Percentiles rank a stretch among this genome's conserved stretches.
phyloP scores from a whole-genome alignment of 345 rosid genomes.

The Geranium brycei region DNA sequence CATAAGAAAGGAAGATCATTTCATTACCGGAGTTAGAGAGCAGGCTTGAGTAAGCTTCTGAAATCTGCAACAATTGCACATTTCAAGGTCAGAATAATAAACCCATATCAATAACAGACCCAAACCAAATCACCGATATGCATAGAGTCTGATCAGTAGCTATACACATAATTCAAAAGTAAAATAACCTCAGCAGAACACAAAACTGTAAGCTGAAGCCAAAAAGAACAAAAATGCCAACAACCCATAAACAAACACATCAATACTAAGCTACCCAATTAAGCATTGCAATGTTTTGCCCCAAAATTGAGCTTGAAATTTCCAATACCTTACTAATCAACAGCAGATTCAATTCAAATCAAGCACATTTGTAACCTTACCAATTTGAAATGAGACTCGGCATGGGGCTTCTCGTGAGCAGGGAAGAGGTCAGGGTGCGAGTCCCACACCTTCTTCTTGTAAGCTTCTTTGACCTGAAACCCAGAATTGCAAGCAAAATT shows the following conservation, averaged over 20 bases:
- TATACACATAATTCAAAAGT: not conserved
- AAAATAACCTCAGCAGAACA: not conserved
- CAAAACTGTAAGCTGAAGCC: too few species aligned
- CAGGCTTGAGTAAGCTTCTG: constrained; percentile 54
- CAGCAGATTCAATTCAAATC: not conserved
- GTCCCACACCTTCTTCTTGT: constrained; percentile 72
- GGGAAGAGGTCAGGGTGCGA: constrained; percentile 88
- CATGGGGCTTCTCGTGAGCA: constrained; percentile 38
- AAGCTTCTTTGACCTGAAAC: constrained; percentile 68
- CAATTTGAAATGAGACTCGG: constrained; percentile 72
- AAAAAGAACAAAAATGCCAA: too few species aligned
- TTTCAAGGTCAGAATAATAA: not conserved
- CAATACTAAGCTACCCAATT: too few species aligned
- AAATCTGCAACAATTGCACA: constrained; percentile 35
- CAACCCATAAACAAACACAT: too few species aligned
- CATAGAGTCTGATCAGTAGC: constrained; percentile 8
- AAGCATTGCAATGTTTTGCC: too few species aligned
- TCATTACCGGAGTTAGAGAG: constrained; percentile 39
- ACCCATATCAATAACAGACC: not conserved
- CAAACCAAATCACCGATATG: not conserved
- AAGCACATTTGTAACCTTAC: constrained; percentile 11
- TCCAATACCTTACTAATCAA: too few species aligned
- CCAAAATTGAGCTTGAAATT: not conserved
- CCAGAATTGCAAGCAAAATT: not conserved
- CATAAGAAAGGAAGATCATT: constrained; percentile 6